Evolutionary conservation across 176 grass and related monocot genomes (phyloP), one percentile per base, ranked within the genome.

Genomic region (Urochloa ruziziensis): DNA sequence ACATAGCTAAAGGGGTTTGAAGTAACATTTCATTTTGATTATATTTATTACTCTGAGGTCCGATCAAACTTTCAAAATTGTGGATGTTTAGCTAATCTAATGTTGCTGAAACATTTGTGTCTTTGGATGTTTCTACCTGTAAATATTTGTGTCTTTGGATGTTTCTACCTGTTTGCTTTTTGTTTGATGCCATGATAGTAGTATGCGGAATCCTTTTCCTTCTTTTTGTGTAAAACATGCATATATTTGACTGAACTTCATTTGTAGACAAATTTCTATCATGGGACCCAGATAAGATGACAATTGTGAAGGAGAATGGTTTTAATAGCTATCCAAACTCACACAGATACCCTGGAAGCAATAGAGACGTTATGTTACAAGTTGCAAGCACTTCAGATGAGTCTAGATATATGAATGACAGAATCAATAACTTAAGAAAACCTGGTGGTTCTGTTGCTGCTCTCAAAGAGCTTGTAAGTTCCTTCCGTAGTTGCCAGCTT

Each of bases 381-480:
- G 73, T 86, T 85, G 53, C 87, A 71, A 94, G 94, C 85, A 88
- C 83, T 73, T 94, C 89, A 66, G 90, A 92, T 13, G 89, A 80
- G 80, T 85, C 86, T 47, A 70, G 84, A 76, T 77, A 81, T 39
- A 76, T 91, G 65, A 77, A 87, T 44, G 75, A 76, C 64, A 90
- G 82, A 92, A 78, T 73, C 23, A 23, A 88, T 70, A 69, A 77
- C 77, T 89, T 54, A 33, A 87, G 73, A 65, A 85, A 54, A 73
- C 21, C 80, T 67, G 29, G 53, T 62, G 28, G 82, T 84, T 80
- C 88, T 87, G 74, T 92, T 87, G 73, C 83, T 74, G 88, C 83
- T 85, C 90, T 97, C 75, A 92, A 88, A 62, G 90, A 94, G 77
- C 92, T 94, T 65, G 94, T 94, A 87, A 90, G 88, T 91, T 16